These are phyloP conservation scores for Phoenix dactylifera DNA, from an alignment of 176 grass and related monocot genomes.

Conservation along the genomic window DNA sequence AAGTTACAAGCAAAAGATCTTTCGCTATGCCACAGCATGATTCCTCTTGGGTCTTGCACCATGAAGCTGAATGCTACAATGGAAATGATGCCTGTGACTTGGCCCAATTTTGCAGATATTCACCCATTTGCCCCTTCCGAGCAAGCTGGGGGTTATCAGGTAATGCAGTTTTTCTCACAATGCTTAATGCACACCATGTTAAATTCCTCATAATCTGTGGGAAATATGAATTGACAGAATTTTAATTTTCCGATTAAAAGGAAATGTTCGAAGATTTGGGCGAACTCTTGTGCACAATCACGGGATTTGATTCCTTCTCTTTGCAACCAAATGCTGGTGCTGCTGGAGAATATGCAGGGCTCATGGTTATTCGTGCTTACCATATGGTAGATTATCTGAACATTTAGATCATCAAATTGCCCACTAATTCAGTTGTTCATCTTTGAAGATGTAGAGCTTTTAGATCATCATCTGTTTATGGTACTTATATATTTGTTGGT, in stretches of 20 bases:
- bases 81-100: constrained; percentile 99
- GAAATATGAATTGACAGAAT: neutral
- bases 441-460: neutral
- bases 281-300: constrained; percentile 68
- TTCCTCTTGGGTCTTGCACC: constrained; percentile 96
- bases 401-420: neutral
- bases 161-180: constrained; percentile 7
- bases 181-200: no score
- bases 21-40: constrained; percentile 98
- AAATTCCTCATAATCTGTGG: no score
- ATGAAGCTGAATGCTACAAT: constrained; percentile 98
- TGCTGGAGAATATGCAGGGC: constrained; percentile 92
- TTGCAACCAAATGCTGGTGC: constrained; percentile 99
- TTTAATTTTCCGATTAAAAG: constrained; percentile 24
- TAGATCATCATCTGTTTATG: neutral
- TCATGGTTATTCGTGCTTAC: constrained; percentile 99
- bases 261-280: constrained; percentile 99
- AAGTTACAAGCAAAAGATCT: constrained; percentile 91
- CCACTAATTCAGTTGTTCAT: no score
- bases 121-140: constrained; percentile 87
- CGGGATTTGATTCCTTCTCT: constrained; percentile 97
- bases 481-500: neutral
- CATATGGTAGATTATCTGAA: constrained; percentile 38
- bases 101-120: constrained; percentile 74
- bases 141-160: constrained; percentile 83